Evolutionary conservation across 768 basidiomycete genomes (phyloP), one percentile per base, ranked within the genome.

Genomic region (Collybia sordida): DNA sequence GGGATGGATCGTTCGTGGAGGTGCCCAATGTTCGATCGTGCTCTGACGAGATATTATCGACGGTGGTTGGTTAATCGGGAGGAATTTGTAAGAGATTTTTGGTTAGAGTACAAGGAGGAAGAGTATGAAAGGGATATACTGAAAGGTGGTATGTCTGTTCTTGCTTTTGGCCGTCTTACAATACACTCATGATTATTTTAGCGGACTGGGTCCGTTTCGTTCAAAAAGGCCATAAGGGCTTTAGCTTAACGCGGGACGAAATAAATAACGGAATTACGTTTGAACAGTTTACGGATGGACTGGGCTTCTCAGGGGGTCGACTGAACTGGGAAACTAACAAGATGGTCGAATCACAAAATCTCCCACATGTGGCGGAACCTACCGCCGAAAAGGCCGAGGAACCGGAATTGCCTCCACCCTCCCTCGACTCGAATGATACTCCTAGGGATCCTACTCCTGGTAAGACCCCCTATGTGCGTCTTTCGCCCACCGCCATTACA

Each of bases 51-150:
- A 47, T 76, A 74, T 52, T 72, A 69, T 57, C 60, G 70, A 36
- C 62, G 68, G 14, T 78, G 76, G 76, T 62, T 78, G 23, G 59
- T 76, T 9, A 68, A 63, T 49, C 56, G 64, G 21, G 70, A 73
- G 24, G 67, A 70, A 63, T 71, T 65, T 45, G 40, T 73, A 12
- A 64, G 62, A 47, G 63, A 63, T 14, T 74, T 76, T 55, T 73
- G 62, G 57, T 49, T 65, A 4, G 74, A 77, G 54, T 75, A 37
- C 17, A 38, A 25, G 15, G 23, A 73, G 50, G 74, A 74, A 42
- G 75, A 74, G 56, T 75, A 71, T 53, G 58, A 59, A 22, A 45
- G 50, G 6, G 72, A 76, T 54, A 61, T 72, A 6, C 56, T 75
- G n/a, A 71, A 68, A 57, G 61, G 67, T 48, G 62, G 74, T 72